Conservation (phyloP, 495 filamentous ascomycete genomes). For the Cercophora sp. region DNA sequence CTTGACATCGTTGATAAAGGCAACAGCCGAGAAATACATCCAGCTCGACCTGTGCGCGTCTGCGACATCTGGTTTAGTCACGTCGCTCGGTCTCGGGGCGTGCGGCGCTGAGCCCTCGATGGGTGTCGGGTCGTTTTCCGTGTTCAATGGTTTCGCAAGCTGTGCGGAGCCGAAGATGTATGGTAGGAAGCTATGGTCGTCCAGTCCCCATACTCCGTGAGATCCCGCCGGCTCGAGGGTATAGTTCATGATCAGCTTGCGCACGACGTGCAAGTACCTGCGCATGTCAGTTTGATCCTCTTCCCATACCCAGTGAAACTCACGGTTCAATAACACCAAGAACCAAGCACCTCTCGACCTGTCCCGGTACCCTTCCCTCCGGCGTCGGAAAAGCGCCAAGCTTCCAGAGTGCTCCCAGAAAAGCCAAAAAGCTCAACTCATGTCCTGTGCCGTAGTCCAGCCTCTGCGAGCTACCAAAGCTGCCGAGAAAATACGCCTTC, state of each 20-base stretch:
- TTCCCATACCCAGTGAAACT: constrained; percentile 30
- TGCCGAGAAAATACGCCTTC: constrained; percentile 73
- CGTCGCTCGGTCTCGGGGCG: constrained; percentile 65
- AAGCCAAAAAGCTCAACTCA: constrained; percentile 90
- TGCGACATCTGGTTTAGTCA: constrained; percentile 63
- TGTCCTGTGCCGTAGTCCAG: constrained; percentile 96
- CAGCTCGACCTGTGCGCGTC: constrained; percentile 66
- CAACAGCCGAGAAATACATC: constrained; percentile 97
- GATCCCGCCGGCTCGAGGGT: constrained; percentile 94
- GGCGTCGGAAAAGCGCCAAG: constrained; percentile 60
- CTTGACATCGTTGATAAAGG: constrained; percentile 98
- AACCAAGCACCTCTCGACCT: constrained; percentile 68
- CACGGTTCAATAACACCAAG: constrained; percentile 78
- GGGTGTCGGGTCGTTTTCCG: constrained; percentile 57
- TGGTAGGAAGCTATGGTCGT: constrained; percentile 95
- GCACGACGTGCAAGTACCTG: constrained; percentile 79
- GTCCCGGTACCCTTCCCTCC: constrained; percentile 8
- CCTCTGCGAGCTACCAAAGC: constrained; percentile 82
- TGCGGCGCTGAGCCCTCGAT: constrained; percentile 68
- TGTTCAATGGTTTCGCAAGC: constrained; percentile 66
- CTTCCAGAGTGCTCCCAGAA: constrained; percentile 87
- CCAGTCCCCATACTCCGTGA: constrained; percentile 93
- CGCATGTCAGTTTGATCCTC: too few species aligned
- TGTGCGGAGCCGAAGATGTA: constrained; percentile 96
- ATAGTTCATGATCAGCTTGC: constrained; percentile 82